Conservation (phyloP, 441 rosid genomes). For the California macrophylla region DNA sequence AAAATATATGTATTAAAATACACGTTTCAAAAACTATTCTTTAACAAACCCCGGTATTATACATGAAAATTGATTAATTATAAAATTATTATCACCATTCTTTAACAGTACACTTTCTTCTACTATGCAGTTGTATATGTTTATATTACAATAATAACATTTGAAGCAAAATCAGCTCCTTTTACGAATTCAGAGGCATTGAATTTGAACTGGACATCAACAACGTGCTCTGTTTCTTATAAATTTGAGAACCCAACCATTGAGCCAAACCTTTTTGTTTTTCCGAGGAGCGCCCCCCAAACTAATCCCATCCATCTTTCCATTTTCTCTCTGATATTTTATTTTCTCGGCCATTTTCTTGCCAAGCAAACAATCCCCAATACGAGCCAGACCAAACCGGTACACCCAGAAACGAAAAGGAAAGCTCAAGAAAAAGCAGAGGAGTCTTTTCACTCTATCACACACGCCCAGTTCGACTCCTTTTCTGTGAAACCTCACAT, state of each 20-base stretch:
- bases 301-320: background rate
- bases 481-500: constrained; percentile 3
- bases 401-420: constrained; percentile 1
- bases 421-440: background rate
- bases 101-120: too few relatives aligned
- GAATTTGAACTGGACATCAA: background rate
- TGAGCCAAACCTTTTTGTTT: constrained; percentile 13
- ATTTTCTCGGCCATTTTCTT: constrained; percentile 5
- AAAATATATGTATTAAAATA: too few relatives aligned
- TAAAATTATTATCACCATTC: too few relatives aligned
- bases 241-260: constrained; percentile 26
- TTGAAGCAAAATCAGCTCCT: background rate
- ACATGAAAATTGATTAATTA: too few relatives aligned
- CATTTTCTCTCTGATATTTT: background rate
- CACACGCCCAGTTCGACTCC: background rate
- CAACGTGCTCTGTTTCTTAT: constrained; percentile 11
- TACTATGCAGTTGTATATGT: too few relatives aligned
- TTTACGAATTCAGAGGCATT: background rate
- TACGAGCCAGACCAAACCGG: background rate
- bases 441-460: background rate
- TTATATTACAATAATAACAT: background rate
- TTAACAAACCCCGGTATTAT: too few relatives aligned
- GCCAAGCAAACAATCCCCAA: background rate
- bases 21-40: too few relatives aligned
- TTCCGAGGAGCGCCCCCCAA: constrained; percentile 26